These are phyloP conservation scores for Cryptococcus sp. DNA, from an alignment of 1,284 basidiomycete species.

Conservation along the genomic window DNA sequence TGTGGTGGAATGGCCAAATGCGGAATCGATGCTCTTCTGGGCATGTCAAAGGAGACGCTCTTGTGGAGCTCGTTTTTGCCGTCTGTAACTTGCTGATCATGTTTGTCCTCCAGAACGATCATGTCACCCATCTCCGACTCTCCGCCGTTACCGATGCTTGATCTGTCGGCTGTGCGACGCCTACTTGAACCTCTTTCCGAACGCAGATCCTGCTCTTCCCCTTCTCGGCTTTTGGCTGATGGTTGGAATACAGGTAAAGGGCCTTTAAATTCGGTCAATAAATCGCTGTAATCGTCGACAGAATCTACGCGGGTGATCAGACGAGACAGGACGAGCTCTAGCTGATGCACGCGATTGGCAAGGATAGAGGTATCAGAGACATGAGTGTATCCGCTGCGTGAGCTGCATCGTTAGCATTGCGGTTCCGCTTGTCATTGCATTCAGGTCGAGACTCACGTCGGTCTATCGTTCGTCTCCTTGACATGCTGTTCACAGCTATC, in stretches of 20 bases:
- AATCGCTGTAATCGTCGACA: background rate
- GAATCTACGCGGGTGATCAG: background rate
- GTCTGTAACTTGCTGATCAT: background rate
- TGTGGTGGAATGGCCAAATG: no score
- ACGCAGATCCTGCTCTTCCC: background rate
- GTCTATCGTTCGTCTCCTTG: background rate
- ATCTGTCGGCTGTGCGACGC: no score
- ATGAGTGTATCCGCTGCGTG: background rate
- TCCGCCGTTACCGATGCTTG: background rate
- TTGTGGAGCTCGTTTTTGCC: background rate
- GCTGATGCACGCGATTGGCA: background rate
- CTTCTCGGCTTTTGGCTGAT: background rate
- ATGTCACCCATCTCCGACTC: background rate
- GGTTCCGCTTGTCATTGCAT: background rate
- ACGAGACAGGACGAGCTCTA: background rate
- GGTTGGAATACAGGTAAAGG: background rate
- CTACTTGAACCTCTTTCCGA: background rate
- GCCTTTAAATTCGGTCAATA: background rate
- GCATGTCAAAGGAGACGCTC: no score
- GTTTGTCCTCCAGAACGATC: background rate
- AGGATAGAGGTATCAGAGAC: background rate
- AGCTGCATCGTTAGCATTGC: no score
- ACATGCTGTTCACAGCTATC: background rate
- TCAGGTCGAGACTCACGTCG: background rate
- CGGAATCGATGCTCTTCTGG: no score